phyloP scores from a whole-genome alignment of 2,329 filamentous ascomycete species.

The Stemphylium lycopersici region DNA sequence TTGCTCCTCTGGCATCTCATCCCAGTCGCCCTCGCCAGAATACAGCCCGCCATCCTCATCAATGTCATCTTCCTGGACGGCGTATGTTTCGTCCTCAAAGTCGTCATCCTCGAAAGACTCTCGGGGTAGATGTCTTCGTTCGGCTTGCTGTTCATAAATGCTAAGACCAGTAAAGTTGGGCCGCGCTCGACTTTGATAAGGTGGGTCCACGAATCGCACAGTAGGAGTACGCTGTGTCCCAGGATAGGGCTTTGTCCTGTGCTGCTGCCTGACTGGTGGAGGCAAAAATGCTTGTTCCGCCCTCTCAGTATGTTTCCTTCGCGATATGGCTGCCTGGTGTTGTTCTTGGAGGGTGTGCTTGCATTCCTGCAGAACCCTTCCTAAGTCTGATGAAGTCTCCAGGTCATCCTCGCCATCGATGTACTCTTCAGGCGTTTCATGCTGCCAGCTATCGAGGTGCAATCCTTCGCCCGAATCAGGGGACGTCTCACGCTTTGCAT shows the following conservation, averaged over 20 bases:
- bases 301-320: conserved; percentile 1
- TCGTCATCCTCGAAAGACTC: not conserved
- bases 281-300: not conserved
- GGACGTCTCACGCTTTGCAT: not conserved
- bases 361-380: conserved; percentile 34
- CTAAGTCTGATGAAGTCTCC: conserved; percentile 32
- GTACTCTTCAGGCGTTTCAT: not conserved
- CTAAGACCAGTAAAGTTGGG: conserved; percentile 23
- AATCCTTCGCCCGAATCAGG: not conserved
- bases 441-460: not conserved
- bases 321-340: conserved; percentile 3
- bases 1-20: not conserved
- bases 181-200: conserved; percentile 7
- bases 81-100: not conserved
- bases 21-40: not conserved
- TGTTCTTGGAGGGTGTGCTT: conserved; percentile 25
- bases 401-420: conserved; percentile 4
- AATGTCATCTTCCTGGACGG: not conserved
- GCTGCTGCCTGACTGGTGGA: not conserved
- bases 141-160: conserved; percentile 38
- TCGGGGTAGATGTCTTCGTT: conserved; percentile 13
- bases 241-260: not conserved
- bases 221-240: conserved; percentile 14
- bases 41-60: not conserved
- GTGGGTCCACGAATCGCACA: conserved; percentile 21